Conservation (phyloP, 2,329 filamentous ascomycete species). For the Daldinia sp. region DNA sequence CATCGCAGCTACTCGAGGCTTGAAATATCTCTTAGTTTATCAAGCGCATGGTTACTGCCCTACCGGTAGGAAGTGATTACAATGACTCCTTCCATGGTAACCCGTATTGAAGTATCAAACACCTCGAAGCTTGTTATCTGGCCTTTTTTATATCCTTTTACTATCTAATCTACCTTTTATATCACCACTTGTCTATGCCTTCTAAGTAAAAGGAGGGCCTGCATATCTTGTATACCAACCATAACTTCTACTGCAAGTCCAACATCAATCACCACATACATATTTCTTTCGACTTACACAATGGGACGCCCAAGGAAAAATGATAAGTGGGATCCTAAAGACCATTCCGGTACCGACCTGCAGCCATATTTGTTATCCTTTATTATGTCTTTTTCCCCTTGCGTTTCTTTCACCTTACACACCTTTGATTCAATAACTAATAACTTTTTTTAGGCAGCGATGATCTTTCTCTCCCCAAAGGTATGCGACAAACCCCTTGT, state of each 20-base stretch:
- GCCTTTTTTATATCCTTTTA: not conserved
- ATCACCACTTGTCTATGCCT: not conserved
- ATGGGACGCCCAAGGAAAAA: slow-evolving; percentile 33
- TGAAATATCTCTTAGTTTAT: slow-evolving; percentile 16
- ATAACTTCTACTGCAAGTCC: not conserved
- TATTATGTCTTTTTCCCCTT: slow-evolving; percentile 11
- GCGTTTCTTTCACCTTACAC: slow-evolving; percentile 3
- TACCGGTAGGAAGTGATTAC: slow-evolving; percentile 14
- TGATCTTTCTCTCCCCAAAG: slow-evolving; percentile 74
- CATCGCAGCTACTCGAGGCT: not conserved
- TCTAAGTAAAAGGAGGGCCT: not conserved
- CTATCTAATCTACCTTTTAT: not conserved
- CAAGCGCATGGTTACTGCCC: slow-evolving; percentile 15
- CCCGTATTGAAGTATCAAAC: not conserved
- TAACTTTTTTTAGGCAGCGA: slow-evolving; percentile 65
- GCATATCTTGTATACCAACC: not conserved
- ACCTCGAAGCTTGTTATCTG: not conserved
- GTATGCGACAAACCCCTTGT: slow-evolving; percentile 55
- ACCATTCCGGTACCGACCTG: slow-evolving; percentile 19
- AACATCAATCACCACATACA: slow-evolving; percentile 1
- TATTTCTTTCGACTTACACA: slow-evolving; percentile 9
- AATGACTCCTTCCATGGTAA: slow-evolving; percentile 8
- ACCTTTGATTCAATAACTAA: slow-evolving; percentile 51
- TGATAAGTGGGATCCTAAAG: slow-evolving; percentile 16
- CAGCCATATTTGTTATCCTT: slow-evolving; percentile 9